Evolutionary conservation across 2,329 filamentous ascomycete species (phyloP).

Genomic region (Botryosphaeria dothidea): DNA sequence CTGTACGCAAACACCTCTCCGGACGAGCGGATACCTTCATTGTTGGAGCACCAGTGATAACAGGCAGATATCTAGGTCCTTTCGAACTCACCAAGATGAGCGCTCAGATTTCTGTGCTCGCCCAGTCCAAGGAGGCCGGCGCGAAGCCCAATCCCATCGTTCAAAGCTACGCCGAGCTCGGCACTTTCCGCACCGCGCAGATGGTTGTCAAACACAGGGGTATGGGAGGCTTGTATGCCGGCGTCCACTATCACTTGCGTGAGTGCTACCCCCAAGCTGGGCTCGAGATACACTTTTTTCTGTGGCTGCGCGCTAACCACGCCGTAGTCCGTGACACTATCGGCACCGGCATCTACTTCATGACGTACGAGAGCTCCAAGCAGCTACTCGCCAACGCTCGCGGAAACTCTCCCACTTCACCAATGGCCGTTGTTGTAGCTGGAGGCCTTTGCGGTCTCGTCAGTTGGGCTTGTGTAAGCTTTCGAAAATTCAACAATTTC

Average conservation of each 20-base stretch:
- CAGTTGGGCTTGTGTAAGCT: constrained; percentile 66
- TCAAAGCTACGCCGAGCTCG: constrained; percentile 73
- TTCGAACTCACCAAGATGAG: constrained; percentile 90
- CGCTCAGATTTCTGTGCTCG: constrained; percentile 79
- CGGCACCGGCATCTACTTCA: constrained; percentile 83
- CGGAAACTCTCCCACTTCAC: constrained; percentile 72
- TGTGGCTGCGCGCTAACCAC: constrained; percentile 6
- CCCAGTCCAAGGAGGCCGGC: constrained; percentile 55
- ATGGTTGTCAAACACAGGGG: constrained; percentile 77
- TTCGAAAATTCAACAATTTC: constrained; percentile 27
- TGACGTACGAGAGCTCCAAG: constrained; percentile 85
- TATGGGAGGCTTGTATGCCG: constrained; percentile 73
- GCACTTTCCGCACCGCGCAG: constrained; percentile 72
- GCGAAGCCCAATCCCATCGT: constrained; percentile 38
- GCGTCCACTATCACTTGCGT: constrained; percentile 77
- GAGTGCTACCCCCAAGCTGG: constrained; percentile 36
- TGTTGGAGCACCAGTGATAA: neutral
- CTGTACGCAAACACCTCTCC: constrained; percentile 50
- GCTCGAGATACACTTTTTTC: neutral
- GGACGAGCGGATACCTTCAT: neutral
- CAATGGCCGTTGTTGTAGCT: constrained; percentile 74
- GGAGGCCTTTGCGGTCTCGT: constrained; percentile 81
- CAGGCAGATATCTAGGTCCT: constrained; percentile 54
- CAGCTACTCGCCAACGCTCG: constrained; percentile 76
- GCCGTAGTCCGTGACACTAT: constrained; percentile 75